Evolutionary conservation across 164 flowering plant genomes (phyloP), one percentile per base, ranked within the genome.

Genomic region (Vitis rupestris): DNA sequence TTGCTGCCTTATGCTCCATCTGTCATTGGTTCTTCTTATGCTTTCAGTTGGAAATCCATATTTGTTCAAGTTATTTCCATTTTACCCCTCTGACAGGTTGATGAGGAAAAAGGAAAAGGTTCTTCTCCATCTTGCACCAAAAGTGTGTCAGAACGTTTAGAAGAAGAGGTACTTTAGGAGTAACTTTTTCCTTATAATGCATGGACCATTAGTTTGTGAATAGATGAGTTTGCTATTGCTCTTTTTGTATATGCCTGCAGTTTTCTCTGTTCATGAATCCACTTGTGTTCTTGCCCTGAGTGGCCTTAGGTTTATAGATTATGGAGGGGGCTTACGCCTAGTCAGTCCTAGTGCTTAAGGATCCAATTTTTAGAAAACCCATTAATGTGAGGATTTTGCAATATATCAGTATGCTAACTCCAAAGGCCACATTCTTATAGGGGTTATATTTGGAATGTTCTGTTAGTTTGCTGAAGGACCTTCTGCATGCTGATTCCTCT

Each of bases 71-170:
- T 47, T 8, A 47, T 58, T 51, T 53, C 17, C 31, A 2, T 15
- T 47, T 47, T 64, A 19, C 61, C 31, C 9, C 15, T 70, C 69
- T 73, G 64, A 64, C 83, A 95, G 99, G 15, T 68, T 68, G 94
- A 91, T 48, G 96, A 90, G 63, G 94, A 90, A 53, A 95, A 90
- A 75, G 87, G 78, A 51, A 91, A 84, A 69, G 75, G 72, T 69
- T 70, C 84, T 68, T 77, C 86, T 59, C 54, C 82, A 63, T 53
- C 82, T 50, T 49, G 75, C 70, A 69, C 69, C n/a, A 88, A 86
- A 80, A 80, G 87, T 78, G 82, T 91, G 30, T 67, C 86, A 23
- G 93, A 95, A 69, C 90, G 84, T 30, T 67, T 93, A 67, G 84
- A 85, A 73, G 98, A 93, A 81, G 93, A 90, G 99, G 99, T 95